Evolutionary conservation across 1,139 yeast species (phyloP), one percentile per base, ranked within the genome.

Genomic region (Geotrichum aggregatum): DNA sequence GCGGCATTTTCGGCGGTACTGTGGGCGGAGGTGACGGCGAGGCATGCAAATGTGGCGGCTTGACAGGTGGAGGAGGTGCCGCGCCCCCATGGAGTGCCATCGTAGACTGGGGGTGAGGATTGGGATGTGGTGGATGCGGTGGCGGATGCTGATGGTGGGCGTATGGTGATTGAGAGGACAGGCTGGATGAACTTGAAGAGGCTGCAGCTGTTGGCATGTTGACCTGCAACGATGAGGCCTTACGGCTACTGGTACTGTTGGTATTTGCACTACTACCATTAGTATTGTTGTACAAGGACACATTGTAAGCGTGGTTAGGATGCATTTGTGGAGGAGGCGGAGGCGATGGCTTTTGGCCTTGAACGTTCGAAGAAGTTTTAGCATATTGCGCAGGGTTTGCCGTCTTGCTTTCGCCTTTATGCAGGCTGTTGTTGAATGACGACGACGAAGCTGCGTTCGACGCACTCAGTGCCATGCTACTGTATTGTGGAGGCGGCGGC

Each of bases 21-120:
- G 34, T 26, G 10, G 44, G 39, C 18, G 46, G 42, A 2, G 47
- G 21, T 8, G 46, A 34, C 11, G 43, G 42, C 11, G 24, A 19
- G 16, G 46, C 46, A 46, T 48, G 46, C 13, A 48, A 34, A 14
- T 41, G 52, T 8, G 45, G 47, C 30, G 52, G 55, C 28, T 52
- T 52, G 16, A 34, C 50, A 10, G 55, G 49, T 13, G 47, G 51
- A 16, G 45, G 47, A 13, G 53, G 50, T 13, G 40, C 39, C 18
- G 24, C 26, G n/a, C 10, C 19, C 26, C 13, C 26, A 5, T 18
- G 44, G 28, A 24, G n/a, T 31, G 44, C 14, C n/a, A 14, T 6
- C 10, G 16, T 26, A 14, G n/a, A 24, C 5, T 24, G 28, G 28
- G 28, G 8, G 8, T 24, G 28, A 8, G 28, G 8, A 24, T 24